Evolutionary conservation across 2,329 filamentous ascomycete species (phyloP).

Genomic region (Colletotrichum endophyticum): DNA sequence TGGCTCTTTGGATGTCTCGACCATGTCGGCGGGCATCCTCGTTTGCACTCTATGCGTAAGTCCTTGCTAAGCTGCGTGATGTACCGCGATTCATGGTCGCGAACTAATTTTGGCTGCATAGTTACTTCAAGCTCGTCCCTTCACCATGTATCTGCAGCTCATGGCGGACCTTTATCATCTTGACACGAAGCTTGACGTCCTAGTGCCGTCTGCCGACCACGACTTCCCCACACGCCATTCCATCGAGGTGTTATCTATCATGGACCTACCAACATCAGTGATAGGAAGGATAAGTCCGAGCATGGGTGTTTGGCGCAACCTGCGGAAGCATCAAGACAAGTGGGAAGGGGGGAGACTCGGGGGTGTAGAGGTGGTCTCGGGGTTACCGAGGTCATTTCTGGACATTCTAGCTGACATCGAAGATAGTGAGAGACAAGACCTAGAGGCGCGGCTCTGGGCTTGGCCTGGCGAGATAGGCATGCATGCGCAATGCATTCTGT

Average conservation of each 20-base stretch:
- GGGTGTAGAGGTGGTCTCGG: slow-evolving; percentile 32
- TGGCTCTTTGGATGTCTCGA: slow-evolving; percentile 3
- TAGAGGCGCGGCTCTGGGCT: slow-evolving; percentile 21
- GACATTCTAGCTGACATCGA: slow-evolving; percentile 28
- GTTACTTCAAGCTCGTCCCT: slow-evolving; percentile 14
- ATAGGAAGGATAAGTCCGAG: slow-evolving; percentile 11
- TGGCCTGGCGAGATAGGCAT: slow-evolving; percentile 31
- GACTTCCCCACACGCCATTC: background rate
- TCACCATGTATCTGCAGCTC: slow-evolving; percentile 16
- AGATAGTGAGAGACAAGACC: background rate
- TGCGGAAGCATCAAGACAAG: slow-evolving; percentile 12
- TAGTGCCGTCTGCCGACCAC: background rate
- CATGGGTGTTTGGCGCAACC: slow-evolving; percentile 17
- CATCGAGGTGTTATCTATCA: slow-evolving; percentile 21
- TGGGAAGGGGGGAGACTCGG: slow-evolving; percentile 6
- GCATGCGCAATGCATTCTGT: slow-evolving; percentile 30
- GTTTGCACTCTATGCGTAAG: slow-evolving; percentile 18
- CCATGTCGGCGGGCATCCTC: slow-evolving; percentile 13
- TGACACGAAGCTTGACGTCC: background rate
- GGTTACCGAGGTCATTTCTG: slow-evolving; percentile 28
- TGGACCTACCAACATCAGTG: slow-evolving; percentile 20
- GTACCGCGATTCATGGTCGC: background rate
- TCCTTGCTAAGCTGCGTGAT: background rate
- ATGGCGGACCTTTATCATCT: slow-evolving; percentile 17
- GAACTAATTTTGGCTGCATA: background rate